phyloP scores from a whole-genome alignment of 2,329 filamentous ascomycete genomes.

The Penicillium aurantiogriseum region DNA sequence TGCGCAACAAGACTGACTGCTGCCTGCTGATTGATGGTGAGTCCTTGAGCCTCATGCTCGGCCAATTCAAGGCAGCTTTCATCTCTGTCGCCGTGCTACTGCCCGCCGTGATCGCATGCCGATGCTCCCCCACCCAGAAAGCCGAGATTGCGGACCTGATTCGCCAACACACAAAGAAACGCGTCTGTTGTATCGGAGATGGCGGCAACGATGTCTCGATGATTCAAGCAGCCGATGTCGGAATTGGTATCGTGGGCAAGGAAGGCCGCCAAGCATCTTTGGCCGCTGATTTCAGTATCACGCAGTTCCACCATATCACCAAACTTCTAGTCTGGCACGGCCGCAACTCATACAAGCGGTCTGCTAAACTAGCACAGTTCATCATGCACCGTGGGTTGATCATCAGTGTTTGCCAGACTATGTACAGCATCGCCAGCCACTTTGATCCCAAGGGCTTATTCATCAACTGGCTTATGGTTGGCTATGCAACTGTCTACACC shows the following conservation, averaged over 20 bases:
- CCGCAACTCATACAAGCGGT: conserved; percentile 93
- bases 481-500: conserved; percentile 94
- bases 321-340: conserved; percentile 99
- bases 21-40: conserved; percentile 95
- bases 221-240: conserved; percentile 98
- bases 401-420: conserved; percentile 92
- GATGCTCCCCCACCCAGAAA: conserved; percentile 95
- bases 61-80: conserved; percentile 78
- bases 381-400: conserved; percentile 97
- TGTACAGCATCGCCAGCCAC: conserved; percentile 89
- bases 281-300: conserved; percentile 94
- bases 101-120: conserved; percentile 90
- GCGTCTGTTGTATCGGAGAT: conserved; percentile 95
- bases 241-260: conserved; percentile 96
- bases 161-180: conserved; percentile 85
- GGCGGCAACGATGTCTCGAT: conserved; percentile 98
- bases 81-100: conserved; percentile 83
- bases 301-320: conserved; percentile 90
- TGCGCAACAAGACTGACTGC: conserved; percentile 79
- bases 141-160: conserved; percentile 91
- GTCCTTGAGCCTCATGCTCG: conserved; percentile 78
- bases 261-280: conserved; percentile 93
- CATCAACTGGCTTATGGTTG: conserved; percentile 94
- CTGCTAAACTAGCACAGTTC: conserved; percentile 93
- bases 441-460: conserved; percentile 95